Base-by-base conservation (phyloP, 305 asterid species). In the Solanum hybrid region DNA sequence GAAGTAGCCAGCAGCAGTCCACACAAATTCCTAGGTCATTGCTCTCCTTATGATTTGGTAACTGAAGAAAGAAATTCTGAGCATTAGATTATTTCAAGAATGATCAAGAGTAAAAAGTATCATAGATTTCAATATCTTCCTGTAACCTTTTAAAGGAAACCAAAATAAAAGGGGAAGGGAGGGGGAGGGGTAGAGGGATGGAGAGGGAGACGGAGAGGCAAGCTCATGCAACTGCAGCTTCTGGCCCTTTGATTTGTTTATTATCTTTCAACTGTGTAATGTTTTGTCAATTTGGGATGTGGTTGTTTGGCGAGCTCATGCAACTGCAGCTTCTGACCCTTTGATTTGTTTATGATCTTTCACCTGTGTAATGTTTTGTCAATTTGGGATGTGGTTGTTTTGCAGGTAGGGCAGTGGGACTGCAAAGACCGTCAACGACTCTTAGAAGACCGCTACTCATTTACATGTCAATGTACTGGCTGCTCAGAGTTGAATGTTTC, bases 391-490 rank as follows among this genome's bases (percentile, higher is more conserved):
- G 86, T 84, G 79, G 12, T 72, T 24, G 78, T 35, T 87, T 66
- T 92, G 75, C 95, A 97, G 99, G 96, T 96, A 85, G 99, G 99
- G 86, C 95, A 96, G 92, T 93, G 91, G 94, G 90, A 92, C 91
- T 93, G 93, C 92, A 91, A 91, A 78, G 93, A 94, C 89, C 99
- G 99, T 76, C 94, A 90, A 36, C 92, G 90, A 90, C 91, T 92
- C 81, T 90, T 96, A 91, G 93, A 94, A 92, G 95, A 96, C 79
- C 94, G 88, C 87, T 97, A 97, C 94, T 92, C 95, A 7, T 97
- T 97, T 91, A 91, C 89, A 76, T 97, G 99, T 91, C 95, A 93
- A 89, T 97, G 99, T 90, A 92, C 93, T 87, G 94, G 97, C 89
- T 97, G 99, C 93, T 91, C 95, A 24, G 93, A 92, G 90, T 88